A percentile compares a stretch with the other conserved stretches of the same genome.
Conservation (phyloP, 1,284 basidiomycete species). For the Cryptococcus sp. region DNA sequence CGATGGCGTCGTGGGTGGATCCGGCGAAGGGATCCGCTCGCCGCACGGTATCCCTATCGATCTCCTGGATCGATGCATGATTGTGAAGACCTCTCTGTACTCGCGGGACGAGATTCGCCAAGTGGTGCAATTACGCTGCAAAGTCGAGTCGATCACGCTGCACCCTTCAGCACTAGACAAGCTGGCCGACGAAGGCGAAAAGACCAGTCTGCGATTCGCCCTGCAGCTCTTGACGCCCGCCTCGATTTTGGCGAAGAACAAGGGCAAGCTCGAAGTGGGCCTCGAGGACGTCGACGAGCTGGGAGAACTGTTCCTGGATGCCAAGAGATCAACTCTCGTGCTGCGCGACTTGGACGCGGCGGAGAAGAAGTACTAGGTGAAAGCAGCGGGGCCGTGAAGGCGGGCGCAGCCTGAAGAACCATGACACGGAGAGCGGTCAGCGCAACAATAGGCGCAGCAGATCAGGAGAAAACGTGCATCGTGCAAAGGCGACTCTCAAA, state of each 20-base stretch:
- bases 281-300: slow-evolving; percentile 87
- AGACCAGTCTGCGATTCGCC: slow-evolving; percentile 85
- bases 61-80: slow-evolving; percentile 93
- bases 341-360: slow-evolving; percentile 39
- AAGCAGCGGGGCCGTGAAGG: background rate
- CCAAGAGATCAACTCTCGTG: slow-evolving; percentile 60
- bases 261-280: slow-evolving; percentile 77
- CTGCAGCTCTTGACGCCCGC: slow-evolving; percentile 90
- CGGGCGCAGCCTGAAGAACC: background rate
- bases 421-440: too few species aligned
- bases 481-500: too few species aligned
- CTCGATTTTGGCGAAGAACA: slow-evolving; percentile 77
- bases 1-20: slow-evolving; percentile 47
- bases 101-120: slow-evolving; percentile 80
- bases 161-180: slow-evolving; percentile 75
- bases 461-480: too few species aligned
- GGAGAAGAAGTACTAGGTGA: slow-evolving; percentile 30
- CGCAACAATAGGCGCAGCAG: too few species aligned
- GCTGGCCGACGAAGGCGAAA: slow-evolving; percentile 79
- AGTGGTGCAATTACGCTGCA: slow-evolving; percentile 82
- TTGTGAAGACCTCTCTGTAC: slow-evolving; percentile 89
- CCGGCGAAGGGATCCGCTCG: slow-evolving; percentile 73
- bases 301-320: slow-evolving; percentile 92
- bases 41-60: slow-evolving; percentile 95
- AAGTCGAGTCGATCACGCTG: slow-evolving; percentile 81